Conservation (phyloP, 1,139 yeast genomes). For the Pichia sp. region DNA sequence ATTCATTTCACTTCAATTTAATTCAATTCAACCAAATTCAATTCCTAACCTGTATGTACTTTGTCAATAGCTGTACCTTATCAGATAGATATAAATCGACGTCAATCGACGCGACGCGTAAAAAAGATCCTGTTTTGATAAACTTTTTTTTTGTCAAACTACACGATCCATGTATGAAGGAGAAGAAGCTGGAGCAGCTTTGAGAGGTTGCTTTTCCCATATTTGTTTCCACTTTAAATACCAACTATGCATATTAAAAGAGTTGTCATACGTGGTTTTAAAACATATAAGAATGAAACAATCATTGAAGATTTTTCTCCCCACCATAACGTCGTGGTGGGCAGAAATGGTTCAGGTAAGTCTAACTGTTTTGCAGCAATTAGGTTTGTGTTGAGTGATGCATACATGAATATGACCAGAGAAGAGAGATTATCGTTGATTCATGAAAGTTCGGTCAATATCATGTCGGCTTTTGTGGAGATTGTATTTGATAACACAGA, state of each 20-base stretch:
- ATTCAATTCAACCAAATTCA: too few species aligned
- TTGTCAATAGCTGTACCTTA: too few species aligned
- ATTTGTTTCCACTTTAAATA: too few species aligned
- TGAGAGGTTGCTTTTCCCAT: too few species aligned
- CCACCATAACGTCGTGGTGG: conserved; percentile 82
- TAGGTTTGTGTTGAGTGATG: conserved; percentile 86
- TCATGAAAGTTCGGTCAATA: conserved; percentile 88
- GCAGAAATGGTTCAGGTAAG: conserved; percentile 95
- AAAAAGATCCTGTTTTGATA: too few species aligned
- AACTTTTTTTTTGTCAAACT: too few species aligned
- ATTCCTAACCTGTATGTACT: too few species aligned
- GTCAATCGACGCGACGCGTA: too few species aligned
- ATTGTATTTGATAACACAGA: conserved; percentile 78
- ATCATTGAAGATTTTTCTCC: conserved; percentile 72
- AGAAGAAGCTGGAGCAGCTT: too few species aligned
- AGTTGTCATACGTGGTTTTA: conserved; percentile 78
- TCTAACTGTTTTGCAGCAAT: conserved; percentile 95
- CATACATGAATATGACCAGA: conserved; percentile 77
- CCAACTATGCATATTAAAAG: conserved; percentile 24
- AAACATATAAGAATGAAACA: conserved; percentile 84
- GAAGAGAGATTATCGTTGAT: conserved; percentile 85
- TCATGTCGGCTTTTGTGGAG: conserved; percentile 90
- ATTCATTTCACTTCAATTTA: too few species aligned
- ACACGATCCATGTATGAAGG: too few species aligned
- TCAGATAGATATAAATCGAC: too few species aligned